Percentiles rank a stretch among this genome's conserved stretches.
Evolutionary conservation across 495 filamentous ascomycete genomes (phyloP).

Genomic region (Cercophora newfieldiana): DNA sequence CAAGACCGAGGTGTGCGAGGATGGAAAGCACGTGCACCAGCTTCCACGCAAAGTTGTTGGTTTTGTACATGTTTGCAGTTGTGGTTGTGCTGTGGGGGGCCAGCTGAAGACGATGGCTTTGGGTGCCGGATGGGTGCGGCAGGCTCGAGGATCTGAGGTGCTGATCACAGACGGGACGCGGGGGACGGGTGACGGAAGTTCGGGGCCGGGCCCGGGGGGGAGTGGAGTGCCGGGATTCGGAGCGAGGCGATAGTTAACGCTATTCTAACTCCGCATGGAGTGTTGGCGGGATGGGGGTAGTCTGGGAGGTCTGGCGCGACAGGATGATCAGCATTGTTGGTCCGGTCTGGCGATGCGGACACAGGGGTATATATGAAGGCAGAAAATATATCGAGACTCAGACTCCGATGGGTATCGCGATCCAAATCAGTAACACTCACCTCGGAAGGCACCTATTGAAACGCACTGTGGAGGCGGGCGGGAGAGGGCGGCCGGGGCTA

Average conservation of each 20-base stretch:
- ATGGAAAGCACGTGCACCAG: conserved; percentile 28
- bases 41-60: conserved; percentile 34
- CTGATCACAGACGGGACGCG: conserved; percentile 4
- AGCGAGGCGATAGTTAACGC: not conserved
- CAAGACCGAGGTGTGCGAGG: conserved; percentile 29
- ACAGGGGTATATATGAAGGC: conserved; percentile 16
- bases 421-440: conserved; percentile 7
- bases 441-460: not conserved
- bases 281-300: not conserved
- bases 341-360: not conserved
- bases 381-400: conserved; percentile 1
- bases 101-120: too few relatives aligned
- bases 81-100: not conserved
- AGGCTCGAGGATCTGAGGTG: conserved; percentile 4
- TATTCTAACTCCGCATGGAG: not conserved
- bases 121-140: not conserved
- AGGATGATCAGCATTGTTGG: not conserved
- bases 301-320: not conserved
- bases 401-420: not conserved
- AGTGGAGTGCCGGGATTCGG: conserved; percentile 4
- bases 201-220: not conserved
- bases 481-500: not conserved
- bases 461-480: not conserved
- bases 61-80: conserved; percentile 30
- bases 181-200: not conserved